Evolutionary conservation across 768 basidiomycete species (phyloP), one percentile per base, ranked within the genome.

Genomic region (Amanita rimosa): DNA sequence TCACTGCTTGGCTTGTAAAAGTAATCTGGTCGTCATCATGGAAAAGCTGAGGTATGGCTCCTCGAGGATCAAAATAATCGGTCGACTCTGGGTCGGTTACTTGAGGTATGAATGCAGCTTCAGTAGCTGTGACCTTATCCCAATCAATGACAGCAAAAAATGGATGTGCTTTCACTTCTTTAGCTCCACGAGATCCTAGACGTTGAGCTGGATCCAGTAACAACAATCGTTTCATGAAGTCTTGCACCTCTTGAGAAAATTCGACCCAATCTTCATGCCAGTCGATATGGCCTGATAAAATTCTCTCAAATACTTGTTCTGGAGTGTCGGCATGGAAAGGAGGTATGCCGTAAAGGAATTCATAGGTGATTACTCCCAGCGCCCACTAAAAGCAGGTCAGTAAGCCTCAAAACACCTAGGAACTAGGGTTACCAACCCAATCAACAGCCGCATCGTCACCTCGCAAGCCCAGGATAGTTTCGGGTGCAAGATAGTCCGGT

Each of bases 11-110:
- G 24, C 69, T 72, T n/a, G 79, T 67, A 45, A 81, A 62, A 46
- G 78, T 66, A 54, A 78, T 59, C 37, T 73, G 71, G 44, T 92
- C 90, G 41, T 94, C 90, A 51, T 97, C 95, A 41, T 91, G 85
- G 75, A 98, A 96, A 31, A 89, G 67, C 59, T 92, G 88, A 26
- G 84, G 79, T 38, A 88, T 79, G 13, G 95, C 95, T 3, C 96
- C 96, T 38, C 96, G 83, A 52, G 93, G 79, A 67, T 99, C 96
- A 58, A 99, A 99, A 67, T 99, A 99, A 63, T 99, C 96, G n/a
- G 96, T 99, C 17, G 92, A 95, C 67, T 97, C 94, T 3, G 94
- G 93, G 64, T 98, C 94, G 11, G 85, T 79, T 29, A 96, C 81
- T 60, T 93, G 86, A 41, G 96, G 96, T 45, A 98, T 91, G 68